Conservation (phyloP, 768 basidiomycete species). For the Lyophyllum semitale region DNA sequence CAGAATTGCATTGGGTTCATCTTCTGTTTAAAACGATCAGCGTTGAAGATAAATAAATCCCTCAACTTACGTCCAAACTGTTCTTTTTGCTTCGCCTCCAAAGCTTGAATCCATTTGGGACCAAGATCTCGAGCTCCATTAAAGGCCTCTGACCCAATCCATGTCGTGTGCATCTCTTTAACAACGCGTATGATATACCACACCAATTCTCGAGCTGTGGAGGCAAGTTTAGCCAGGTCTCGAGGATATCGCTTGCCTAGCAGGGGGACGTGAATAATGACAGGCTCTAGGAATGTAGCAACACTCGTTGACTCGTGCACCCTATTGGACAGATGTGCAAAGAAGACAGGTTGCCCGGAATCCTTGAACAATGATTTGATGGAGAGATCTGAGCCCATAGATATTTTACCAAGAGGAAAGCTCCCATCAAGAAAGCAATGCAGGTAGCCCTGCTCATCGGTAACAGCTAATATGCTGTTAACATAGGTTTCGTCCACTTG, state of each 20-base stretch:
- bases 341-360: slow-evolving; percentile 45
- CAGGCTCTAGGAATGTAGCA: slow-evolving; percentile 42
- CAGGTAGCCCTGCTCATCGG: slow-evolving; percentile 59
- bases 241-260: slow-evolving; percentile 57
- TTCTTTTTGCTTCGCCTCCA: slow-evolving; percentile 65
- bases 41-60: slow-evolving; percentile 6
- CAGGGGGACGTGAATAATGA: slow-evolving; percentile 55
- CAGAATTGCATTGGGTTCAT: slow-evolving; percentile 61
- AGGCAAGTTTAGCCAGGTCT: slow-evolving; percentile 71
- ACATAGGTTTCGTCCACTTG: slow-evolving; percentile 54
- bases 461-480: slow-evolving; percentile 64
- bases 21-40: slow-evolving; percentile 40
- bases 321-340: slow-evolving; percentile 42
- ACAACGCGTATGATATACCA: slow-evolving; percentile 73
- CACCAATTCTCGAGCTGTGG: slow-evolving; percentile 66
- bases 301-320: slow-evolving; percentile 22
- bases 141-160: slow-evolving; percentile 70
- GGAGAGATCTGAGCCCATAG: slow-evolving; percentile 31
- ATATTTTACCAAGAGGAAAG: slow-evolving; percentile 65
- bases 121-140: slow-evolving; percentile 74
- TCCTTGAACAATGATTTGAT: slow-evolving; percentile 49
- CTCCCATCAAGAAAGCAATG: slow-evolving; percentile 76
- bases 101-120: slow-evolving; percentile 65
- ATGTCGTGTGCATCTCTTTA: slow-evolving; percentile 70
- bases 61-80: slow-evolving; percentile 63